Conservation (phyloP, 2,329 filamentous ascomycete species). For the Claviceps sp. region DNA sequence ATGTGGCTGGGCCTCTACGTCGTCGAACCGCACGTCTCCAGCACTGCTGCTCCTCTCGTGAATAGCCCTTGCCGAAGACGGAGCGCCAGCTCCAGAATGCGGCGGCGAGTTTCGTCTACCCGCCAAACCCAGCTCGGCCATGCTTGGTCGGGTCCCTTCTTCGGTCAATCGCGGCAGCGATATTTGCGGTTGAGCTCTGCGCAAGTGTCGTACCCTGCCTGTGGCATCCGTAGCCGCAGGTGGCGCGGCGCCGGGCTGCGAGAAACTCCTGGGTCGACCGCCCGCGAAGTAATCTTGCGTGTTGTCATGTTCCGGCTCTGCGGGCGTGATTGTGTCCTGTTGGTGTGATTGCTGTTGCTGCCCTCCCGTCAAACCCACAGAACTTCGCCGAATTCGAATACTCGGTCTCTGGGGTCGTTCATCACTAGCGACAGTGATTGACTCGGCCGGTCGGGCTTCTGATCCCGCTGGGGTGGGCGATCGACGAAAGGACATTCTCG, state of each 20-base stretch:
- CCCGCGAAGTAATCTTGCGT: not conserved
- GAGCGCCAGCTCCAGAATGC: slow-evolving; percentile 12
- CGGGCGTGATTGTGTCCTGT: not conserved
- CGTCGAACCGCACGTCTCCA: not conserved
- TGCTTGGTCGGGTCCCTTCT: slow-evolving; percentile 22
- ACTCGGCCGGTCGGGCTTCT: not conserved
- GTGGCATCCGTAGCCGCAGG: slow-evolving; percentile 9
- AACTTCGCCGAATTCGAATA: slow-evolving; percentile 12
- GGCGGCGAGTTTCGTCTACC: slow-evolving; percentile 6
- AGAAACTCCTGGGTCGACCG: slow-evolving; percentile 22
- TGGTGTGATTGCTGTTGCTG: not conserved
- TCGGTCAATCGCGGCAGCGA: slow-evolving; percentile 27
- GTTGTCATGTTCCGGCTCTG: not conserved
- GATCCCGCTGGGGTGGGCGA: not conserved
- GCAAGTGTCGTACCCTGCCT: slow-evolving; percentile 16
- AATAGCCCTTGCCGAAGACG: slow-evolving; percentile 12
- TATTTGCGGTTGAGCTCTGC: slow-evolving; percentile 18
- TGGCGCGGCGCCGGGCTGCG: slow-evolving; percentile 19
- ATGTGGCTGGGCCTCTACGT: not conserved
- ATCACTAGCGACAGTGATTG: not conserved
- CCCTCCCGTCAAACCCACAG: slow-evolving; percentile 1
- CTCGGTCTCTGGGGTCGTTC: slow-evolving; percentile 10
- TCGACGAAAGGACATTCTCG: slow-evolving; percentile 3
- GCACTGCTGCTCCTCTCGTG: slow-evolving; percentile 1
- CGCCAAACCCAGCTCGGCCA: slow-evolving; percentile 19